These are phyloP conservation scores for Circinella umbellata DNA, from an alignment of 371 early-diverging fungal species.

Conservation along the genomic window DNA sequence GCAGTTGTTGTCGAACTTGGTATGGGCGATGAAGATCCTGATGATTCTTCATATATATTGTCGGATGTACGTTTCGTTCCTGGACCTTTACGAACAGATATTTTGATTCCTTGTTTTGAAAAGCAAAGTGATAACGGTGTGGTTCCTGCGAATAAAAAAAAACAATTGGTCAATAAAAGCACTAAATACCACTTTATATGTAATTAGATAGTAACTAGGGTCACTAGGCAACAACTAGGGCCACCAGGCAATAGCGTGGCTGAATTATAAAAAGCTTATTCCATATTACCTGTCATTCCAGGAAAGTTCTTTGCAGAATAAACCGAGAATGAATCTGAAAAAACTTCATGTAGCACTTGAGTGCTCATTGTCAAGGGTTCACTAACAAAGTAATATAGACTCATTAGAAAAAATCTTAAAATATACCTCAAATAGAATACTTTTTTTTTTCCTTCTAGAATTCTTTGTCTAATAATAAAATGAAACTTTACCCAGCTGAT, in stretches of 20 bases:
- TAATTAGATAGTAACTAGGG: too few relatives aligned
- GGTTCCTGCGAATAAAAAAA: conserved; percentile 43
- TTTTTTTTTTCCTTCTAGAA: too few relatives aligned
- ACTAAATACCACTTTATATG: too few relatives aligned
- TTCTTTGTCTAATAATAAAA: too few relatives aligned
- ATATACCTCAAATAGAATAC: too few relatives aligned
- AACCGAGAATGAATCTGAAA: conserved; percentile 50
- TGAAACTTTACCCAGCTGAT: conserved; percentile 27
- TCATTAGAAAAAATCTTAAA: too few relatives aligned
- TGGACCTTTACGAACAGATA: conserved; percentile 60
- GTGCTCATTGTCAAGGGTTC: conserved; percentile 39
- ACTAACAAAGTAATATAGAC: conserved; percentile 10
- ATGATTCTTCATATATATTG: conserved; percentile 6
- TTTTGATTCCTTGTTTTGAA: conserved; percentile 73
- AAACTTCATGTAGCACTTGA: conserved; percentile 29
- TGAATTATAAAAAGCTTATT: conserved; percentile 16
- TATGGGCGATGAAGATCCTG: neutral
- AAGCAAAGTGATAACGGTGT: conserved; percentile 72
- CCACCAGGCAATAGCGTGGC: too few relatives aligned
- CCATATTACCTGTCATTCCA: conserved; percentile 60
- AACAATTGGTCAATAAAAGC: too few relatives aligned
- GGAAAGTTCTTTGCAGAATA: conserved; percentile 67
- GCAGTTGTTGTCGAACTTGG: neutral
- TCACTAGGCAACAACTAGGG: too few relatives aligned
- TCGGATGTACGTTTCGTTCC: conserved; percentile 17